Evolutionary conservation across 768 basidiomycete species (phyloP).

Genomic region (Imleria badia): DNA sequence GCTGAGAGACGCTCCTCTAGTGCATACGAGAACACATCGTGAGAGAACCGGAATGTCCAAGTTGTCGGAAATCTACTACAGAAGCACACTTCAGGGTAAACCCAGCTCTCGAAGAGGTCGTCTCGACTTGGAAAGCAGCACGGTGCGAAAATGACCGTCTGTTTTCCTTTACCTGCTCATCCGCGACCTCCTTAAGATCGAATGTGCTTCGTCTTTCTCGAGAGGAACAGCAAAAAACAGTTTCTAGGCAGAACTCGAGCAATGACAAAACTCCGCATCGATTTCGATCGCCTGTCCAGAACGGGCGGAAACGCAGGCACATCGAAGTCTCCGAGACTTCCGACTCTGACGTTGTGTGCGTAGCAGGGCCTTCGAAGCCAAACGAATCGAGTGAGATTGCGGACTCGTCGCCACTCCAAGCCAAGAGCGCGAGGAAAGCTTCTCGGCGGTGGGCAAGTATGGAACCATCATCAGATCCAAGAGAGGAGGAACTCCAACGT

Average conservation of each 20-base stretch:
- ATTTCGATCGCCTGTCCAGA: constrained; percentile 15
- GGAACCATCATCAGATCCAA: constrained; percentile 32
- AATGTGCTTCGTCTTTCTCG: constrained; percentile 44
- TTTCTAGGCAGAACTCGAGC: constrained; percentile 4
- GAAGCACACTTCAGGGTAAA: constrained; percentile 70
- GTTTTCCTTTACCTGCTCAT: neutral
- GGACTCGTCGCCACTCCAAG: constrained; percentile 23
- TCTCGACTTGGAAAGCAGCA: constrained; percentile 67
- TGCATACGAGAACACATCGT: constrained; percentile 65
- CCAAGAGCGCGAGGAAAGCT: constrained; percentile 21
- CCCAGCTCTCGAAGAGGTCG: constrained; percentile 65
- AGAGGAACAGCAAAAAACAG: constrained; percentile 25
- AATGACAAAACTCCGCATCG: constrained; percentile 19
- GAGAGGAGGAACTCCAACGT: constrained; percentile 32
- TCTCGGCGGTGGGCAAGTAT: constrained; percentile 8
- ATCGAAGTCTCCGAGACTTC: constrained; percentile 16
- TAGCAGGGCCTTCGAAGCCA: constrained; percentile 31
- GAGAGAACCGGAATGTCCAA: constrained; percentile 68
- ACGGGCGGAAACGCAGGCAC: constrained; percentile 39
- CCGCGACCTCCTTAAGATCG: constrained; percentile 32
- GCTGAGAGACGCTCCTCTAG: constrained; percentile 37
- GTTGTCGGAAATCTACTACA: constrained; percentile 56
- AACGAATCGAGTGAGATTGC: constrained; percentile 23
- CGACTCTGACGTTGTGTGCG: constrained; percentile 29
- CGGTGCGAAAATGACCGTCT: constrained; percentile 45